Evolutionary conservation across 257 asterid genomes (phyloP).

Genomic region (Echium plantagineum): DNA sequence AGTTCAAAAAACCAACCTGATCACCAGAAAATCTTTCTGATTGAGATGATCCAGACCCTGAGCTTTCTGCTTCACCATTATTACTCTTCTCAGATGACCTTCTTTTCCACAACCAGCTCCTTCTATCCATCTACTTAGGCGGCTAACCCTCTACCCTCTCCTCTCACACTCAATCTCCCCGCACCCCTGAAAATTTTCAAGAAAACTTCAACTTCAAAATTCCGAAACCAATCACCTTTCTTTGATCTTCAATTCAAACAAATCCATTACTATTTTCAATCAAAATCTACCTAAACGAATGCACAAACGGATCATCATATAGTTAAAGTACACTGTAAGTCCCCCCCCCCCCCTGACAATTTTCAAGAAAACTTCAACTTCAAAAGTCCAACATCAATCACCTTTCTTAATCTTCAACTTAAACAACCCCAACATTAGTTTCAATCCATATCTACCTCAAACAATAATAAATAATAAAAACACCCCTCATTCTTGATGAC

Average conservation of each 20-base stretch:
- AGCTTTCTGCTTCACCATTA: conserved; percentile 79
- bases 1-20: too few relatives aligned
- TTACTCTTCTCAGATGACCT: conserved; percentile 75
- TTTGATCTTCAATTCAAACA: too few relatives aligned
- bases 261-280: too few relatives aligned
- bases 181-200: neutral
- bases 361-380: conserved; percentile 3
- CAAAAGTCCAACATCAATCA: neutral
- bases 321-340: neutral
- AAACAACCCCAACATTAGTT: too few relatives aligned
- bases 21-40: conserved; percentile 86
- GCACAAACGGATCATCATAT: neutral
- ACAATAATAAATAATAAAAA: too few relatives aligned
- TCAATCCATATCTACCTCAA: too few relatives aligned
- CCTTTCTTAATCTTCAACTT: too few relatives aligned
- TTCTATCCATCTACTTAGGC: conserved; percentile 49
- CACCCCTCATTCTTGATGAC: too few relatives aligned
- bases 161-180: neutral
- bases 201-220: conserved; percentile 3
- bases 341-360: neutral
- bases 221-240: neutral
- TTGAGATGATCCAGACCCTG: conserved; percentile 70
- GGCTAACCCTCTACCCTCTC: neutral
- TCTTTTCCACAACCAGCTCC: conserved; percentile 93
- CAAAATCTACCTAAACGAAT: neutral